These are phyloP conservation scores for Guyanaporus albipodus DNA, from an alignment of 768 basidiomycete species.

Conservation along the genomic window DNA sequence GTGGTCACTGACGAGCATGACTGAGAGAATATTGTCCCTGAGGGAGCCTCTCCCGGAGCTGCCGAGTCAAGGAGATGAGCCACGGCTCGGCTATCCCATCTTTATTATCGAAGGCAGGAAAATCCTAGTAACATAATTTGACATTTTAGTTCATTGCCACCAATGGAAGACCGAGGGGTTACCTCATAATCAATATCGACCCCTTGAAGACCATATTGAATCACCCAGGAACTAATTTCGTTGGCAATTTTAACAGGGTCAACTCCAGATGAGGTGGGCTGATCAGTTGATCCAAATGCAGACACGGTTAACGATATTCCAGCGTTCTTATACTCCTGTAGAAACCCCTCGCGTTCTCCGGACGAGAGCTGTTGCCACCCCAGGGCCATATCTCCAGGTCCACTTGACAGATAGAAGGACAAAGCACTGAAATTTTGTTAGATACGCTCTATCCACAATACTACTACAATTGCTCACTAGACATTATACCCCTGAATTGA, in stretches of 20 bases:
- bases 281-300: slow-evolving; percentile 41
- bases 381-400: slow-evolving; percentile 42
- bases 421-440: slow-evolving; percentile 26
- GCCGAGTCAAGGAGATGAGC: slow-evolving; percentile 28
- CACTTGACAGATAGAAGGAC: slow-evolving; percentile 39
- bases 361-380: slow-evolving; percentile 40
- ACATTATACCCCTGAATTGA: slow-evolving; percentile 31
- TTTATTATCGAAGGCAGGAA: slow-evolving; percentile 33
- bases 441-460: not conserved
- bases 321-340: slow-evolving; percentile 47
- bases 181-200: slow-evolving; percentile 54
- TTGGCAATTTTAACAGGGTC: slow-evolving; percentile 38
- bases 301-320: slow-evolving; percentile 58
- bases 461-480: slow-evolving; percentile 19
- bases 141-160: not conserved
- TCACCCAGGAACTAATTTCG: slow-evolving; percentile 44
- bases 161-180: not conserved
- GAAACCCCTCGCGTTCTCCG: slow-evolving; percentile 37
- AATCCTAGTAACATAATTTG: slow-evolving; percentile 19
- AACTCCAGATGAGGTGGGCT: slow-evolving; percentile 38
- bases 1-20: slow-evolving; percentile 31
- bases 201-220: slow-evolving; percentile 44
- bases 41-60: slow-evolving; percentile 30
- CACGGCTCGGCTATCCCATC: slow-evolving; percentile 23
- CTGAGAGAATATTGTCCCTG: slow-evolving; percentile 29